A percentile compares a stretch with the other conserved stretches of the same genome.
Conservation (phyloP, 2,329 filamentous ascomycete species). For the Claviceps digitariae region DNA sequence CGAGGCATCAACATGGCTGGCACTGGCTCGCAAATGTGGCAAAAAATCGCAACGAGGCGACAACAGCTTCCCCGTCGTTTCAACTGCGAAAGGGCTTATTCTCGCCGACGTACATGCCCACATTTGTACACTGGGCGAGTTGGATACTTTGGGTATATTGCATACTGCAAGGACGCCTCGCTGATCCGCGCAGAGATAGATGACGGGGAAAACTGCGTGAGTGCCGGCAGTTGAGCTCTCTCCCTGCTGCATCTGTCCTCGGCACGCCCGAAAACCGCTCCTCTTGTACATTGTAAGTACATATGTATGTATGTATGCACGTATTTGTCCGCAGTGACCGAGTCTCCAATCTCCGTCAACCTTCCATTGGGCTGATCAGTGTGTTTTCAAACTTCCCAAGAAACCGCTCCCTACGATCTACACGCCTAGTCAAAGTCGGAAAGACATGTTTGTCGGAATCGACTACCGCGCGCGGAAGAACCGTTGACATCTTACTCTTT, state of each 20-base stretch:
- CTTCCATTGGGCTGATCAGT: too few relatives aligned
- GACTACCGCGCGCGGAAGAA: too few relatives aligned
- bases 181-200: background rate
- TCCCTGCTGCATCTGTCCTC: background rate
- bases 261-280: background rate
- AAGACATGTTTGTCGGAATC: too few relatives aligned
- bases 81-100: background rate
- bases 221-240: background rate
- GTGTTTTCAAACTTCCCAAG: too few relatives aligned
- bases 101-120: background rate
- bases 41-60: background rate
- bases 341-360: too few relatives aligned
- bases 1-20: background rate
- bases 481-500: too few relatives aligned
- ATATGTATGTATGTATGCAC: too few relatives aligned
- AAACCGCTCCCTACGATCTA: too few relatives aligned
- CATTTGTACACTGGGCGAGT: background rate
- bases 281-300: too few relatives aligned
- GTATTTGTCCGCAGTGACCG: too few relatives aligned
- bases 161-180: background rate
- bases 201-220: background rate
- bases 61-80: background rate
- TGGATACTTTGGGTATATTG: background rate
- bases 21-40: background rate
- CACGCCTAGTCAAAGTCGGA: too few relatives aligned